Evolutionary conservation across 352 stramenopile species (phyloP).

Genomic region (Pythium apleroticum): DNA sequence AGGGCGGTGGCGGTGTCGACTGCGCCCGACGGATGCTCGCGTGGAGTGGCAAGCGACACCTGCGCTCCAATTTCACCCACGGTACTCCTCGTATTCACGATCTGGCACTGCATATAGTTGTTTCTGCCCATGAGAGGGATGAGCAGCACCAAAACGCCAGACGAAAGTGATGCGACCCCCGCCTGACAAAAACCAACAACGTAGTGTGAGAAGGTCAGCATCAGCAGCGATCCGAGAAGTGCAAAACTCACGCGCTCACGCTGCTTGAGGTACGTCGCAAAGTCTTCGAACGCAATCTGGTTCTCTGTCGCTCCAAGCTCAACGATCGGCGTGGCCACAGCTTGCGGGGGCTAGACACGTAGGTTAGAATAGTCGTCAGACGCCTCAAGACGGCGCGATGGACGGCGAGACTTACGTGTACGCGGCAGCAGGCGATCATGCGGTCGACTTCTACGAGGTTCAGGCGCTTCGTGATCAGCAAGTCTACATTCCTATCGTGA

Average conservation of each 20-base stretch:
- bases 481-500: slow-evolving; percentile 35
- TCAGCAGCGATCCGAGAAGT: no score
- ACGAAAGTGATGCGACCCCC: slow-evolving; percentile 49
- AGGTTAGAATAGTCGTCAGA: background rate
- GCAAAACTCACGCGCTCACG: slow-evolving; percentile 44
- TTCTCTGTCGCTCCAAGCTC: slow-evolving; percentile 20
- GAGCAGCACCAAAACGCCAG: slow-evolving; percentile 51
- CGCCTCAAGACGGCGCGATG: background rate
- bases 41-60: slow-evolving; percentile 1
- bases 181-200: slow-evolving; percentile 33
- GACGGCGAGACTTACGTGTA: slow-evolving; percentile 38
- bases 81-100: slow-evolving; percentile 43
- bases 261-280: slow-evolving; percentile 50
- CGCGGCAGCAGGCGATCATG: slow-evolving; percentile 48
- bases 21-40: background rate
- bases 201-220: background rate
- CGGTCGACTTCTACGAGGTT: slow-evolving; percentile 54
- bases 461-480: slow-evolving; percentile 61
- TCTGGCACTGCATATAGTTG: slow-evolving; percentile 47
- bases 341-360: slow-evolving; percentile 70
- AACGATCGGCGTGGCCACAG: slow-evolving; percentile 38
- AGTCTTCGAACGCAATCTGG: slow-evolving; percentile 39
- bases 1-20: background rate
- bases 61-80: slow-evolving; percentile 29
- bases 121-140: slow-evolving; percentile 43